Evolutionary conservation across 495 filamentous ascomycete genomes (phyloP).

Genomic region (Xylaria nigripes): DNA sequence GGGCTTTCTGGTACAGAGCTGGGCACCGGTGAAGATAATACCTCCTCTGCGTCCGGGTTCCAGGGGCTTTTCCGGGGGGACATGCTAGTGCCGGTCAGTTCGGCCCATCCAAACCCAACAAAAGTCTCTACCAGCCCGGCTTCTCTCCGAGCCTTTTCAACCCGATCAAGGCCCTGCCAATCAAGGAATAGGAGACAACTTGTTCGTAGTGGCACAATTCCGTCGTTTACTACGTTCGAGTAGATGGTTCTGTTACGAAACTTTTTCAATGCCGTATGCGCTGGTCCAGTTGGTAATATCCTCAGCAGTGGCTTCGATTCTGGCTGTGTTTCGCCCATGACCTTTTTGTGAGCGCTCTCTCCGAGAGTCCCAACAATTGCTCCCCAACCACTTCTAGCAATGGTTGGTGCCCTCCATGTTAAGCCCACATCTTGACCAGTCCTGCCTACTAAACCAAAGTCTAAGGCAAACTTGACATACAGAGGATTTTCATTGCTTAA

Average conservation of each 20-base stretch:
- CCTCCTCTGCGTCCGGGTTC: conserved; percentile 24
- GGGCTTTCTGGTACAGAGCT: conserved; percentile 12
- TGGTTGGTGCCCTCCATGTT: conserved; percentile 82
- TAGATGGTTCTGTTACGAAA: conserved; percentile 91
- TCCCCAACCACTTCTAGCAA: conserved; percentile 78
- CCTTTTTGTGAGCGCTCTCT: conserved; percentile 52
- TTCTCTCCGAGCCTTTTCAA: conserved; percentile 89
- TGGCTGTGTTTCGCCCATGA: conserved; percentile 58
- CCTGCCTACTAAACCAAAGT: conserved; percentile 88
- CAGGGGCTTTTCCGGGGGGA: conserved; percentile 29
- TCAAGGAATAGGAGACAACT: conserved; percentile 96
- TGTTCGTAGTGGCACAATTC: conserved; percentile 88
- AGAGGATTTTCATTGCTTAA: conserved; percentile 95
- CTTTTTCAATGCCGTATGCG: conserved; percentile 74
- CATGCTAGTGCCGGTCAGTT: conserved; percentile 71
- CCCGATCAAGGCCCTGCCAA: conserved; percentile 86
- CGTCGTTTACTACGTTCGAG: conserved; percentile 97
- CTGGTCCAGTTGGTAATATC: conserved; percentile 87
- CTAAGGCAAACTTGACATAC: conserved; percentile 93
- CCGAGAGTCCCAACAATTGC: conserved; percentile 74
- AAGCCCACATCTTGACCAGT: conserved; percentile 93
- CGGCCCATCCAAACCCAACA: conserved; percentile 89
- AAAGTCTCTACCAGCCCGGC: conserved; percentile 87
- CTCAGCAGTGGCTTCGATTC: conserved; percentile 83
- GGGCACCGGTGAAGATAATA: conserved; percentile 14